These are phyloP conservation scores for Cinnamomum micranthum DNA, from an alignment of 164 flowering plant species.

Conservation along the genomic window DNA sequence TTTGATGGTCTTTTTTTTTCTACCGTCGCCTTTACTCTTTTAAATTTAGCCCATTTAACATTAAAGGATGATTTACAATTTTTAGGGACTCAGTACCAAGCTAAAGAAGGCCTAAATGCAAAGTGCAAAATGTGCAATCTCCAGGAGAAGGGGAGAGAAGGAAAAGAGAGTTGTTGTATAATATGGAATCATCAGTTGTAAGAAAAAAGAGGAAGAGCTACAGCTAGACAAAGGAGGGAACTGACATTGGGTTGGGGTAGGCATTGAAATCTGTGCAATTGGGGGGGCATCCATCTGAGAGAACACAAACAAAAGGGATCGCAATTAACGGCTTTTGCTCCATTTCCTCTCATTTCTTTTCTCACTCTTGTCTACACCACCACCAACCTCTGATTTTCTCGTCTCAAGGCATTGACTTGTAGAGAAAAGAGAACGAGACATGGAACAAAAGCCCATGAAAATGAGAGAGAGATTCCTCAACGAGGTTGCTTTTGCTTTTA, in stretches of 20 bases:
- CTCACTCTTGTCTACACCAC: neutral
- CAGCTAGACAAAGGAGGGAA: slow-evolving; percentile 10
- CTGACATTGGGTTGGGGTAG: slow-evolving; percentile 7
- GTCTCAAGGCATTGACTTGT: slow-evolving; percentile 25
- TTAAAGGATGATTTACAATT: neutral
- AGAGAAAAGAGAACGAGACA: slow-evolving; percentile 5
- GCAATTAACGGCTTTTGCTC: slow-evolving; percentile 44
- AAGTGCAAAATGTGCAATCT: no score
- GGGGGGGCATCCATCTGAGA: slow-evolving; percentile 12
- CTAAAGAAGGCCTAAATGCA: neutral
- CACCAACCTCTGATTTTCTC: neutral
- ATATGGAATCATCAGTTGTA: neutral
- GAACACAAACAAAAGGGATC: slow-evolving; percentile 28
- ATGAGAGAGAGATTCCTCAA: slow-evolving; percentile 23
- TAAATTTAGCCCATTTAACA: neutral
- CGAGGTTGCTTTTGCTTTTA: slow-evolving; percentile 33
- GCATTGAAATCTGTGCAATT: slow-evolving; percentile 15
- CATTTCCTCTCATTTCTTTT: slow-evolving; percentile 8
- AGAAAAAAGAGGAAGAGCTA: neutral
- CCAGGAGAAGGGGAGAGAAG: no score
- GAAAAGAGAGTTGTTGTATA: neutral
- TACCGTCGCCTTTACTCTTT: no score
- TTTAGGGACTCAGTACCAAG: no score
- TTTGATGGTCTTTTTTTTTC: no score
- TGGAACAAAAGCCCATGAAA: neutral